Evolutionary conservation across 139 green algal species (phyloP).

Genomic region (Micractinium conductrix): DNA sequence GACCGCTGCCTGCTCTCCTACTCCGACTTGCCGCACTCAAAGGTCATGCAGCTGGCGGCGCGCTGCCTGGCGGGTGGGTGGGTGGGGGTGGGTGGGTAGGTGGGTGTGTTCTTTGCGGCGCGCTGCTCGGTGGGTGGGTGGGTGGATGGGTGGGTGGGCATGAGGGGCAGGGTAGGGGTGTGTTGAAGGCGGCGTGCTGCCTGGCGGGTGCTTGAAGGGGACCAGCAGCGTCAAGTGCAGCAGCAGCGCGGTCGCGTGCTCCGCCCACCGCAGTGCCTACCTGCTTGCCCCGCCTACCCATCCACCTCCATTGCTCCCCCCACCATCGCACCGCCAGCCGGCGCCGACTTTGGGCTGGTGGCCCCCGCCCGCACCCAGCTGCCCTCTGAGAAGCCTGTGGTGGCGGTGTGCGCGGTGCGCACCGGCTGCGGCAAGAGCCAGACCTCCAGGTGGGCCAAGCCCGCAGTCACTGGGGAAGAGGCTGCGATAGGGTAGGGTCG

Average conservation of each 20-base stretch:
- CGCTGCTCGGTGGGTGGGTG: no score
- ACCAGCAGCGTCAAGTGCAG: no score
- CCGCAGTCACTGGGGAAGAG: no score
- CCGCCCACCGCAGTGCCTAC: background rate
- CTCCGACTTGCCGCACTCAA: constrained; percentile 31
- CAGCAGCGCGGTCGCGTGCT: no score
- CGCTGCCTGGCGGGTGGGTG: constrained; percentile 34
- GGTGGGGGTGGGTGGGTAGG: background rate
- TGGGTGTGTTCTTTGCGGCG: no score
- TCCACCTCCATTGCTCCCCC: background rate
- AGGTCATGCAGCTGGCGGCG: constrained; percentile 40
- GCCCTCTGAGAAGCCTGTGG: constrained; percentile 31
- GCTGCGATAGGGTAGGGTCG: no score
- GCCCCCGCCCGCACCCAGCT: constrained; percentile 41
- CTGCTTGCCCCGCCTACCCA: background rate
- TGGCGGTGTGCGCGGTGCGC: constrained; percentile 34
- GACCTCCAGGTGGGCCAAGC: no score
- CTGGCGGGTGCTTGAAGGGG: no score
- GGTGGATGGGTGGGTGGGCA: no score
- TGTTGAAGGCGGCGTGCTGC: no score
- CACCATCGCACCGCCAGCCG: constrained; percentile 14
- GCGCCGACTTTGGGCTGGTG: constrained; percentile 45
- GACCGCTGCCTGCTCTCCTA: constrained; percentile 45
- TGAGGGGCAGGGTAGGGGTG: no score
- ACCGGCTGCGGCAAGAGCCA: constrained; percentile 62